These are phyloP conservation scores for Penicillium silybi DNA, from an alignment of 495 filamentous ascomycete genomes.

Conservation along the genomic window DNA sequence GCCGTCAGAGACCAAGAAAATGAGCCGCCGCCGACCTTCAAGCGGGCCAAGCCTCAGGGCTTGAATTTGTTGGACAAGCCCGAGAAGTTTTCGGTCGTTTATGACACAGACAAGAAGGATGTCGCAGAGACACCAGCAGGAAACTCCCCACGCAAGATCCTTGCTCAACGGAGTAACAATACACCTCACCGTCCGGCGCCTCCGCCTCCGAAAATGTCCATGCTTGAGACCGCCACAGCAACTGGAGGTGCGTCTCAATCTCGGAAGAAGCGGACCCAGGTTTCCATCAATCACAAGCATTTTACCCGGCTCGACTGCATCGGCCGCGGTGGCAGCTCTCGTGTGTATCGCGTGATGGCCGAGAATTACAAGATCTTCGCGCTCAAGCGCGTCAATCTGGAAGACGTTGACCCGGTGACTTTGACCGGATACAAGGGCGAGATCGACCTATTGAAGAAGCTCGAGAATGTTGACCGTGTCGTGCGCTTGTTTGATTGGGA, in stretches of 20 bases:
- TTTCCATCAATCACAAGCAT: constrained; percentile 85
- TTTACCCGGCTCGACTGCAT: constrained; percentile 88
- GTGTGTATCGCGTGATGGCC: constrained; percentile 94
- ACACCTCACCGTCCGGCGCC: constrained; percentile 79
- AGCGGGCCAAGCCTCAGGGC: constrained; percentile 58
- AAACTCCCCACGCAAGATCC: constrained; percentile 63
- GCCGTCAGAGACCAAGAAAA: constrained; percentile 74
- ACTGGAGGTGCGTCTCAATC: constrained; percentile 72
- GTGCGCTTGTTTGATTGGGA: constrained; percentile 90
- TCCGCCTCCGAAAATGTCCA: constrained; percentile 90
- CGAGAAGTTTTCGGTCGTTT: constrained; percentile 50
- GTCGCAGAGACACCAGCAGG: constrained; percentile 36
- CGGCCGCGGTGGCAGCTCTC: constrained; percentile 85
- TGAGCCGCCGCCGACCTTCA: constrained; percentile 72
- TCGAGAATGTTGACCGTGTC: constrained; percentile 81
- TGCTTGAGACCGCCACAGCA: constrained; percentile 85
- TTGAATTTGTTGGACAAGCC: constrained; percentile 56
- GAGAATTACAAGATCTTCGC: constrained; percentile 95
- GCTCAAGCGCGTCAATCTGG: constrained; percentile 85
- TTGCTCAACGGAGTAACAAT: constrained; percentile 72
- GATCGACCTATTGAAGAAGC: constrained; percentile 82
- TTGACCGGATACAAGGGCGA: constrained; percentile 93
- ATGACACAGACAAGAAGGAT: constrained; percentile 47
- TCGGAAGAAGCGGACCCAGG: constrained; percentile 69
- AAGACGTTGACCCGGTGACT: constrained; percentile 79